These are phyloP conservation scores for Candida piceae DNA, from an alignment of 805 yeast genomes.

Conservation along the genomic window DNA sequence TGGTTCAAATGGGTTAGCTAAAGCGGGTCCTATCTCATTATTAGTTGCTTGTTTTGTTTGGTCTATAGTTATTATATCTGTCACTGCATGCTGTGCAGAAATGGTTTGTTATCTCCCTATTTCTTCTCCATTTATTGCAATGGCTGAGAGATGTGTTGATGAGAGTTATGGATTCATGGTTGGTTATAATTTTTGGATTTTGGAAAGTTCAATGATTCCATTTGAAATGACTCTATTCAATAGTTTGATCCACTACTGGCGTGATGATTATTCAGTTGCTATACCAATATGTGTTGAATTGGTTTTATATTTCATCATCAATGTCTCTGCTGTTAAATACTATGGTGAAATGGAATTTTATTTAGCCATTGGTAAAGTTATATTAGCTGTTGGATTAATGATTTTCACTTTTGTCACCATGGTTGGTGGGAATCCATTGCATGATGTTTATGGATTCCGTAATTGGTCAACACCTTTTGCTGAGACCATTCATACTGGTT, in stretches of 20 bases:
- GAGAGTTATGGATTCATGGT: constrained; percentile 41
- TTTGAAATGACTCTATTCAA: constrained; percentile 45
- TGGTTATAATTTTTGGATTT: constrained; percentile 47
- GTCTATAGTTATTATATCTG: constrained; percentile 38
- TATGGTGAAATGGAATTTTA: constrained; percentile 49
- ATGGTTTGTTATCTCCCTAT: constrained; percentile 44
- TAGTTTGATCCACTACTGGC: constrained; percentile 43
- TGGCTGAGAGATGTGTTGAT: constrained; percentile 44
- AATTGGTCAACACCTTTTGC: constrained; percentile 31
- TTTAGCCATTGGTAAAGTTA: constrained; percentile 39
- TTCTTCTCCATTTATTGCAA: constrained; percentile 41
- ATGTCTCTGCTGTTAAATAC: constrained; percentile 38
- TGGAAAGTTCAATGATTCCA: constrained; percentile 44
- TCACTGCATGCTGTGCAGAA: constrained; percentile 41
- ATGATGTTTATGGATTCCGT: constrained; percentile 34
- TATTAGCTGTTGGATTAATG: constrained; percentile 39
- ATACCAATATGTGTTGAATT: constrained; percentile 42
- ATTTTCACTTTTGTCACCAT: constrained; percentile 41
- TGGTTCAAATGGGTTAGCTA: constrained; percentile 35
- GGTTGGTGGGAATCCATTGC: constrained; percentile 48
- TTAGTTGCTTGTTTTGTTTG: constrained; percentile 36
- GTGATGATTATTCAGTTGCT: constrained; percentile 41
- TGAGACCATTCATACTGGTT: constrained; percentile 36
- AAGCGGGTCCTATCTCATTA: constrained; percentile 39
- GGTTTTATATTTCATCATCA: constrained; percentile 36